These are phyloP conservation scores for Drechslera avenae DNA, from an alignment of 2,329 filamentous ascomycete species.

Conservation along the genomic window DNA sequence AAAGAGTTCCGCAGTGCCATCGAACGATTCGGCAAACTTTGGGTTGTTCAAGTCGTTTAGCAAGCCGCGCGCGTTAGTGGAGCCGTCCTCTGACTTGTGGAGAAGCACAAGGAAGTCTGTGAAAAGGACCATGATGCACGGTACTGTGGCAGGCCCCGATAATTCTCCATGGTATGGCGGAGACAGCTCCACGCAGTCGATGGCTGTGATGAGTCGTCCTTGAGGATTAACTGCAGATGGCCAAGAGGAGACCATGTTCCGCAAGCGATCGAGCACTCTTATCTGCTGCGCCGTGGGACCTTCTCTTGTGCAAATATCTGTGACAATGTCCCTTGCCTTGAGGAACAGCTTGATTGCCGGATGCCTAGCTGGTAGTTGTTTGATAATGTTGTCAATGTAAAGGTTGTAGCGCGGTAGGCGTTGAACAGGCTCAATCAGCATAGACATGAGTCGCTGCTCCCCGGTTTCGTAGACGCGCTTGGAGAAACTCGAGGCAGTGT, in stretches of 20 bases:
- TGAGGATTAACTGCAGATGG: constrained; percentile 71
- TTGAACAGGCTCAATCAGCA: constrained; percentile 95
- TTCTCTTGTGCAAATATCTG: constrained; percentile 95
- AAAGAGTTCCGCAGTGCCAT: constrained; percentile 63
- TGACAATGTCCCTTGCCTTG: constrained; percentile 89
- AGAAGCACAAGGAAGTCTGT: constrained; percentile 79
- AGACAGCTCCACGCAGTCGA: constrained; percentile 77
- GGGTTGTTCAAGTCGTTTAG: constrained; percentile 85
- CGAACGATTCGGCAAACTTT: constrained; percentile 50
- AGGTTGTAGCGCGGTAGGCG: constrained; percentile 91
- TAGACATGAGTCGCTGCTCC: constrained; percentile 87
- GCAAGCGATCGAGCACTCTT: constrained; percentile 73
- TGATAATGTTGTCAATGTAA: constrained; percentile 93
- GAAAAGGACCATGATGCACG: constrained; percentile 82
- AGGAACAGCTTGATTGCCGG: constrained; percentile 82
- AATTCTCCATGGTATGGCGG: constrained; percentile 68
- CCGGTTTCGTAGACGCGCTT: constrained; percentile 80
- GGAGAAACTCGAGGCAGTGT: constrained; percentile 81
- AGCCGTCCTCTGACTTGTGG: constrained; percentile 68
- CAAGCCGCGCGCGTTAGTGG: constrained; percentile 74
- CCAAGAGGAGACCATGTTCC: constrained; percentile 79
- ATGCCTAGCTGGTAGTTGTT: constrained; percentile 82
- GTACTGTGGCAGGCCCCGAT: constrained; percentile 51
- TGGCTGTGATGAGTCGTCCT: constrained; percentile 79
- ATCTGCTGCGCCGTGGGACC: constrained; percentile 71